These are phyloP conservation scores for Hordeum marinum DNA, from an alignment of 176 grass and related monocot genomes.

Conservation along the genomic window DNA sequence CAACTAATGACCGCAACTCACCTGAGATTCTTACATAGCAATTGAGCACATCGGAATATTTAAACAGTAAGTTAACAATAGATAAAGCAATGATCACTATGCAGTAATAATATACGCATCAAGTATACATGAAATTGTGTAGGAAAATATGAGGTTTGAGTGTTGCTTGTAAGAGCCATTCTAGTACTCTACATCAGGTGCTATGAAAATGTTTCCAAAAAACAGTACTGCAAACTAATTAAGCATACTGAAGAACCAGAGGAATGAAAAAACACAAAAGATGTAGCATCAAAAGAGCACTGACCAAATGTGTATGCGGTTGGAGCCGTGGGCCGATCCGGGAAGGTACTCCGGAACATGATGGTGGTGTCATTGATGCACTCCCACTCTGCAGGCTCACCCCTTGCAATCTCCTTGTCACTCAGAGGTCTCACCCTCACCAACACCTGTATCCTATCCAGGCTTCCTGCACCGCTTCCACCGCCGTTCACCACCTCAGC, in stretches of 20 bases:
- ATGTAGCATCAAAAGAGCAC: slow-evolving; percentile 14
- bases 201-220: not conserved
- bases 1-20: slow-evolving; percentile 23
- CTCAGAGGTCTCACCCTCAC: slow-evolving; percentile 84
- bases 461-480: slow-evolving; percentile 10
- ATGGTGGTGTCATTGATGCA: slow-evolving; percentile 93
- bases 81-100: not conserved
- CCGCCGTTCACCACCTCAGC: slow-evolving; percentile 20
- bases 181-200: not conserved
- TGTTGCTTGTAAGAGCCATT: not conserved
- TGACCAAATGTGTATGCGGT: slow-evolving; percentile 85
- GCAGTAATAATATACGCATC: not conserved
- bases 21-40: slow-evolving; percentile 13
- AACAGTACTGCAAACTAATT: not conserved
- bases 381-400: slow-evolving; percentile 83
- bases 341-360: slow-evolving; percentile 79
- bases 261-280: not conserved
- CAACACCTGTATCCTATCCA: slow-evolving; percentile 85
- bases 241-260: slow-evolving; percentile 1
- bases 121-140: not conserved
- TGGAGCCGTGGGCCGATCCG: slow-evolving; percentile 62
- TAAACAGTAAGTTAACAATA: not conserved
- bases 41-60: not conserved
- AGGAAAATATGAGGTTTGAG: not conserved
- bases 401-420: slow-evolving; percentile 71